phyloP scores from a whole-genome alignment of 164 flowering plant species.

The Echeveria elegans region DNA sequence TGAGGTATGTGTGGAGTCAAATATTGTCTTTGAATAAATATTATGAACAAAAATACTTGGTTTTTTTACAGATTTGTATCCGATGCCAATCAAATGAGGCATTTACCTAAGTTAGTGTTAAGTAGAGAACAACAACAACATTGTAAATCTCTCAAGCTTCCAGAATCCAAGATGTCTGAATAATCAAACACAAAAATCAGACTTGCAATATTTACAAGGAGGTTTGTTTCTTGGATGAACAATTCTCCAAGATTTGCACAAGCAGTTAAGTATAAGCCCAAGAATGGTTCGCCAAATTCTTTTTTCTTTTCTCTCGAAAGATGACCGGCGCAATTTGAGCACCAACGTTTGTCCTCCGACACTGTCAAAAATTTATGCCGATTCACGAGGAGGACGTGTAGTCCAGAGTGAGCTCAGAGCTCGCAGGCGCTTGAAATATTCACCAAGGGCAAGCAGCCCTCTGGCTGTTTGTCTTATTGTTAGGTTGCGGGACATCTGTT shows the following conservation, averaged over 20 bases:
- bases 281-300: not conserved
- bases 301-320: not conserved
- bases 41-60: too few species aligned
- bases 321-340: not conserved
- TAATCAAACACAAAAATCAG: slow-evolving; percentile 1
- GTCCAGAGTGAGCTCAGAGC: slow-evolving; percentile 73
- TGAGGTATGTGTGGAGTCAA: too few species aligned
- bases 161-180: not conserved
- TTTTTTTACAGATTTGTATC: too few species aligned
- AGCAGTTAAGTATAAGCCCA: not conserved
- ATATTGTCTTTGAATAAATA: too few species aligned
- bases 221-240: not conserved
- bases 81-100: not conserved
- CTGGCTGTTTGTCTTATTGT: slow-evolving; percentile 76
- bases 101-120: not conserved
- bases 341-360: not conserved
- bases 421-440: slow-evolving; percentile 77
- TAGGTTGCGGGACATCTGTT: slow-evolving; percentile 56
- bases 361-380: slow-evolving; percentile 22
- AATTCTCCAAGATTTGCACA: not conserved
- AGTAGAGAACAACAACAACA: not conserved
- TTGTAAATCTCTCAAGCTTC: not conserved
- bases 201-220: not conserved
- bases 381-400: slow-evolving; percentile 53
- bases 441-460: slow-evolving; percentile 70